Base-by-base conservation (phyloP, 768 basidiomycete species). In the Scleroderma bovista region DNA sequence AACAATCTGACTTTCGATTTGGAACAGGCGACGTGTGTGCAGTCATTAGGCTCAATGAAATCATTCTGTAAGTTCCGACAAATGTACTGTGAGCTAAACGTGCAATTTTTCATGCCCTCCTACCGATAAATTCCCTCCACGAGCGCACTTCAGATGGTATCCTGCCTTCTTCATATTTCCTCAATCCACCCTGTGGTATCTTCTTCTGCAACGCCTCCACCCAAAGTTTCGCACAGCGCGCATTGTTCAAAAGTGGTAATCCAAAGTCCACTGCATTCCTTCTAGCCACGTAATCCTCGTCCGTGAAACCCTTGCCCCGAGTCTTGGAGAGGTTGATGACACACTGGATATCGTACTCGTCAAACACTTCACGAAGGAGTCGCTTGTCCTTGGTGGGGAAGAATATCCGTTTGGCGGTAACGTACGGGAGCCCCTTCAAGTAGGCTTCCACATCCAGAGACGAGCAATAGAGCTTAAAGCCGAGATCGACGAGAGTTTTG, bases 351-450 rank as follows among this genome's bases (percentile, higher is more conserved):
- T 97, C 90, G 66, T 86, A 87, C 68, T 95, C 88, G 66, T 92
- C 89, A 54, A 91, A 94, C 12, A 95, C 95, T 65, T 93, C 86
- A 32, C 91, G 86, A 15, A 98, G 75, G 68, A 90, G 93, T 43
- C 96, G 79, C 77, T 99, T 98, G 71, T 99, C 96, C 55, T 89
- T 84, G 44, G 87, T 88, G 5, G 96, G 96, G 85, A 99, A 95
- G 72, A 93, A 82, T 61, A 99, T 97, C 51, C 86, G 85, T 74
- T 92, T 88, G 48, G 83, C 89, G 12, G 72, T 69, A 19, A 96
- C 79, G 62, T 93, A 84, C 7, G 85, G 83, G 44, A 93, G 75
- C 51, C 71, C 68, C 63, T 91, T 92, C 69, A 97, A 69, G 73
- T 81, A 85, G 41, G 86, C 77, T 64, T 95, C 93, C 24, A 96